A percentile compares a stretch with the other conserved stretches of the same genome.
Conservation (phyloP, 441 rosid species). For the Aquilaria agallochum region DNA sequence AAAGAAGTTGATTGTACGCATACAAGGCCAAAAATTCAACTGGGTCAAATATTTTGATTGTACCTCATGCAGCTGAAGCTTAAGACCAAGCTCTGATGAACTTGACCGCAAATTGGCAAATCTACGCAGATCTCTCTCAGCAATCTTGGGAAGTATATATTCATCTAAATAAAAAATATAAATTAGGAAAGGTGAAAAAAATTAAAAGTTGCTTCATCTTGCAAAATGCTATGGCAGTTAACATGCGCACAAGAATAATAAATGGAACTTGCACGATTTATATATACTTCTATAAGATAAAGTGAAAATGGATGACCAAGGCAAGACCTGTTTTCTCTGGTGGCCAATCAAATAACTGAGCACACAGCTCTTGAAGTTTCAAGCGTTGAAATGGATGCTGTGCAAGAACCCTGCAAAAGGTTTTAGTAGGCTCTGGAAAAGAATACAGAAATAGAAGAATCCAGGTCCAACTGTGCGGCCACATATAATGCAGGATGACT, state of each 20-base stretch:
- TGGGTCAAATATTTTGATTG: background rate
- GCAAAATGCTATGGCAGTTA: too few relatives aligned
- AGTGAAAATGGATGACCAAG: conserved; percentile 7
- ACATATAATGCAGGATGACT: background rate
- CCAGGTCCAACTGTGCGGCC: background rate
- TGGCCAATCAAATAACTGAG: conserved; percentile 75
- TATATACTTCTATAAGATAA: background rate
- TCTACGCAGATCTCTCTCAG: conserved; percentile 78
- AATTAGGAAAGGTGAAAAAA: background rate
- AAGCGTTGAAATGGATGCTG: conserved; percentile 51
- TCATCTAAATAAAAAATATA: conserved; percentile 50
- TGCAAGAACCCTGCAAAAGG: conserved; percentile 48
- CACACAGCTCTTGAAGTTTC: conserved; percentile 60
- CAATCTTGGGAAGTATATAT: conserved; percentile 87
- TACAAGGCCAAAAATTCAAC: too few relatives aligned
- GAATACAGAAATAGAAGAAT: background rate
- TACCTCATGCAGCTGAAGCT: conserved; percentile 51
- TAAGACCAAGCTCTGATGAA: conserved; percentile 42
- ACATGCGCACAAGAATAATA: background rate
- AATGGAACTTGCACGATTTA: background rate
- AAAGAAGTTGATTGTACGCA: too few relatives aligned
- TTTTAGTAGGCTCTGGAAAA: background rate
- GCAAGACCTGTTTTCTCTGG: conserved; percentile 78
- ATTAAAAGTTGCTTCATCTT: too few relatives aligned
- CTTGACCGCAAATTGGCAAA: conserved; percentile 55